Percentiles rank a stretch among this genome's conserved stretches.
Evolutionary conservation across 2,329 filamentous ascomycete species (phyloP).

Genomic region (Penicillium fuscoglaucum): DNA sequence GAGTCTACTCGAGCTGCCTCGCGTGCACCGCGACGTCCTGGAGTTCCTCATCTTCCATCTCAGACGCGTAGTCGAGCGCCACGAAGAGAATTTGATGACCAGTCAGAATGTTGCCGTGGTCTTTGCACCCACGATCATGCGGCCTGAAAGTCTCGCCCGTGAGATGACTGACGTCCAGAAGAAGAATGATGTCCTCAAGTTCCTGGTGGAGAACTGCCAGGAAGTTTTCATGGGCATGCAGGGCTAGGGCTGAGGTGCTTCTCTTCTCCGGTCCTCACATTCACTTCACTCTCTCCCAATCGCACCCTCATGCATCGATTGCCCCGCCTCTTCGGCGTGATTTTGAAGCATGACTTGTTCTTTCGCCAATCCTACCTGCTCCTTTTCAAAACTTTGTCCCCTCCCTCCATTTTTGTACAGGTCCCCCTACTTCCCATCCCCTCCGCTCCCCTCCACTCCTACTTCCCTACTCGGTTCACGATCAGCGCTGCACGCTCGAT

Average conservation of each 20-base stretch:
- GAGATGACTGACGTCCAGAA: conserved; percentile 96
- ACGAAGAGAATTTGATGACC: conserved; percentile 91
- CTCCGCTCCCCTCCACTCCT: not conserved
- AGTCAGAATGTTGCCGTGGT: conserved; percentile 95
- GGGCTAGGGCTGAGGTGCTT: conserved; percentile 15
- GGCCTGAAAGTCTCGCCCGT: conserved; percentile 81
- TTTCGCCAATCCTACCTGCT: not conserved
- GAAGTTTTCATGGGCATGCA: conserved; percentile 65
- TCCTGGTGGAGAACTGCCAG: conserved; percentile 85
- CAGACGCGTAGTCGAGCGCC: conserved; percentile 76
- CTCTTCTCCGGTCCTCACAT: not conserved
- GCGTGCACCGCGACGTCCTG: conserved; percentile 81
- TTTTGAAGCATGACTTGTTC: not conserved
- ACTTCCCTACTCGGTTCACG: conserved; percentile 18
- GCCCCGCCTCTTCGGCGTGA: not conserved
- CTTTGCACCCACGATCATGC: conserved; percentile 96
- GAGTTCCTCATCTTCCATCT: conserved; percentile 95
- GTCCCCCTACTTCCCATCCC: conserved; percentile 5
- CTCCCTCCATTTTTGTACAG: conserved; percentile 5
- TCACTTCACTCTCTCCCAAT: not conserved
- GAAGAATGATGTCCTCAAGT: conserved; percentile 90
- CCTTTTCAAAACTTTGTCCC: not conserved
- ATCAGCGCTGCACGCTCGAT: conserved; percentile 35
- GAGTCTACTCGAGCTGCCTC: conserved; percentile 76
- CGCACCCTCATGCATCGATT: not conserved